Base-by-base conservation (phyloP, 2,329 filamentous ascomycete species). In the Trichophyton benhamiae region DNA sequence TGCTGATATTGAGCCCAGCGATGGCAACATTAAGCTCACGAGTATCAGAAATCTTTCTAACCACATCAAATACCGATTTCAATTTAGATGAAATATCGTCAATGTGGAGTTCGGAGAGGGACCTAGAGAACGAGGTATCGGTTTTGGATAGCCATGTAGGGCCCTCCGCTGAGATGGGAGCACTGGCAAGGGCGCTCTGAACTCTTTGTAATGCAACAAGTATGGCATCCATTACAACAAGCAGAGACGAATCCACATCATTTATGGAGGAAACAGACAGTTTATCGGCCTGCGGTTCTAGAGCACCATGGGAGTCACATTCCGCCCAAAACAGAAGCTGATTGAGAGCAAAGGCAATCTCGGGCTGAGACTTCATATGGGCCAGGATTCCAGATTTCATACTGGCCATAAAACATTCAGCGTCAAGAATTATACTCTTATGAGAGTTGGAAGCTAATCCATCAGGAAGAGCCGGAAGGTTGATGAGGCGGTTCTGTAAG, bases 121-220 rank as follows among this genome's bases (percentile, higher is more conserved):
- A 79, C 11, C 76, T 74, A 1, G 76, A 71, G 59, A 85, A 77
- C 33, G 76, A 76, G 25, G 82, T 78, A 63, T 80, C 81, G 63
- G 83, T 78, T 52, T 78, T 79, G 1, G 82, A 72, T 7, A 91
- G 72, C 84, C 88, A 90, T 1, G 80, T 78, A 0, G 78, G 68
- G 49, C 87, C 83, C 38, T 89, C 84, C 1, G 78, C 77, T 1
- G 85, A 82, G 3, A 74, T 70, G 0, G 87, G 84, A 1, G 86
- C 74, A 2, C 77, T 76, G 9, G 77, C 73, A 7, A 83, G 75
- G 1, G 79, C 75, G 63, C 82, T 82, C 62, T 83, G 82, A 53
- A 87, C 80, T 65, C 86, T 83, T 71, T 96, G 90, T 57, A 95
- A 80, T 0, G 88, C 86, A 41, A 92, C 87, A 1, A 96, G 83